Base-by-base conservation (phyloP, 805 yeast genomes). In the Lipomyces lipofer region DNA sequence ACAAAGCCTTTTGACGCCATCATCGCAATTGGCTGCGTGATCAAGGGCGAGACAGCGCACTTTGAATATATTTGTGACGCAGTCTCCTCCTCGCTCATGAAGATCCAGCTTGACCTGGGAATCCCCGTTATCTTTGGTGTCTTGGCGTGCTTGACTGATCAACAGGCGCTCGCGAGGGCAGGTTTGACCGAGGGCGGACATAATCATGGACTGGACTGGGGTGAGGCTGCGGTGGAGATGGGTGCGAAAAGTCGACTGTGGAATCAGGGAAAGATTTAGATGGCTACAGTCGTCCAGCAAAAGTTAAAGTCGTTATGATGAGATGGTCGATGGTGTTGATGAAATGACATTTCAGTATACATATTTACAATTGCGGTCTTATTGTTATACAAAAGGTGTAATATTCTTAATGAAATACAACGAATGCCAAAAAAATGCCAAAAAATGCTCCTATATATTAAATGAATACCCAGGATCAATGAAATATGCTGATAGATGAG, bases 151-250 rank as follows among this genome's bases (percentile, higher is more conserved):
- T 72, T 91, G 64, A 91, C 96, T 27, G 96, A 90, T 63, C 91
- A 86, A 66, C 99, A 94, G 75, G 99, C 98, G 12, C 80, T 85
- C 63, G 83, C 84, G 19, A 84, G 99, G 73, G 96, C 98, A 10
- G 99, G 98, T 24, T 74, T 92, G 58, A 70, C 77, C 36, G 72
- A 72, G 28, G 89, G 86, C 54, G 83, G 83, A 63, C 98, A 94
- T 72, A 92, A 92, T 75, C 99, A 94, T 67, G 99, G 99, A 61
- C 88, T 81, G 67, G 99, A 94, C 71, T 92, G 99, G 99, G 99
- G 96, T 63, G 91, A 95, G 32, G 97, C 97, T 51, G 99, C 99
- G 13, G 96, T 94, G 25, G 99, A 92, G 75, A 92, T 94, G 98
- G 85, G 71, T 12, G 45, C 56, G 56, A 73, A 72, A 65, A 51